Evolutionary conservation across 148 eudicot genomes (phyloP).

Genomic region (Rhododendron henanense): DNA sequence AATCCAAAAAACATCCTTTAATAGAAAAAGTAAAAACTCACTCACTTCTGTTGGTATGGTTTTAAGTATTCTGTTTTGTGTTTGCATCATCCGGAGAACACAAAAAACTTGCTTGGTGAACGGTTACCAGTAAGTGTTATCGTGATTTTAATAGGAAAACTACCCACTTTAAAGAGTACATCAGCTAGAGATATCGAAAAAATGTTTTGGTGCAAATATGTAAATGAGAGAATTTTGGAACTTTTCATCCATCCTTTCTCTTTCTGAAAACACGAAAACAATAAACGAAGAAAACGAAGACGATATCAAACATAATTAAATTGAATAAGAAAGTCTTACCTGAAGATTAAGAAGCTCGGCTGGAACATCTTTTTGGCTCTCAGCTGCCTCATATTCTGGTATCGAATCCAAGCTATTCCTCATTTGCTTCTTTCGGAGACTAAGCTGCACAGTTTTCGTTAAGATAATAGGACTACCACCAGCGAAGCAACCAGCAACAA

Average conservation of each 20-base stretch:
- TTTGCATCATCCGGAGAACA: neutral
- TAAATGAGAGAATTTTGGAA: neutral
- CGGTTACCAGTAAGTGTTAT: neutral
- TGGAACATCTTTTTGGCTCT: conserved; percentile 29
- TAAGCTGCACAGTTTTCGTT: conserved; percentile 52
- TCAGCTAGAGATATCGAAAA: neutral
- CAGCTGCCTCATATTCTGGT: conserved; percentile 51
- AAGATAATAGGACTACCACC: conserved; percentile 54
- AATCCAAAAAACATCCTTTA: neutral
- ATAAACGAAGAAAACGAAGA: neutral
- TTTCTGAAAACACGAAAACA: neutral
- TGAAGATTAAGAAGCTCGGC: conserved; percentile 35
- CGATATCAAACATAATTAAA: neutral
- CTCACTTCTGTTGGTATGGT: neutral
- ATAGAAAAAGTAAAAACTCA: neutral
- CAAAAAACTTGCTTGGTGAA: neutral
- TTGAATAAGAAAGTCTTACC: conserved; percentile 30
- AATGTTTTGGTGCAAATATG: neutral
- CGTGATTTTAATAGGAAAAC: neutral
- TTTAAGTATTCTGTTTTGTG: neutral
- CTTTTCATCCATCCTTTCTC: neutral
- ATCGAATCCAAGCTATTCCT: conserved; percentile 51
- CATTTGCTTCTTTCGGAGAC: conserved; percentile 41
- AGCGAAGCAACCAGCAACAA: conserved; percentile 63
- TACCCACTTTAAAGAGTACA: neutral